phyloP scores from a whole-genome alignment of 768 basidiomycete species.

The Hydnomerulius pinastri region DNA sequence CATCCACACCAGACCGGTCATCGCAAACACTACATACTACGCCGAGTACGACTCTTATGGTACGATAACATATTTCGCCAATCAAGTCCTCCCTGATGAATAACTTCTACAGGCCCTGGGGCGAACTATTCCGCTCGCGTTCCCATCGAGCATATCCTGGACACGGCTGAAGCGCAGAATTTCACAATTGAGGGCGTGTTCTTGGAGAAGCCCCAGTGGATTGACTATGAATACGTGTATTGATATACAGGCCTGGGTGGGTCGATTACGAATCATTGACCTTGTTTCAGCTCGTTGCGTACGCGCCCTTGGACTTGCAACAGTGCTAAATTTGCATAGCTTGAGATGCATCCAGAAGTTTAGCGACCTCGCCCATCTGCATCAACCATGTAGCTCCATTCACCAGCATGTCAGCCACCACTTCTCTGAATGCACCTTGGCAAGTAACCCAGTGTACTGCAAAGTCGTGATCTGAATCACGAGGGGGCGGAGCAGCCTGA shows the following conservation, averaged over 20 bases:
- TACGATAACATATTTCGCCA: slow-evolving; percentile 15
- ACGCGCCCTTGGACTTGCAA: no score
- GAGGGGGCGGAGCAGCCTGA: no score
- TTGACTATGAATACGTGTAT: slow-evolving; percentile 49
- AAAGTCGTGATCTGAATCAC: no score
- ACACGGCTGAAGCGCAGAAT: slow-evolving; percentile 36
- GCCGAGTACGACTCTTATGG: slow-evolving; percentile 58
- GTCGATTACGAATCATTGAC: no score
- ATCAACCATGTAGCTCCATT: no score
- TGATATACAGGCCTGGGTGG: slow-evolving; percentile 18
- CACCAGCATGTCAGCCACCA: no score
- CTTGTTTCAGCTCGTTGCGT: no score
- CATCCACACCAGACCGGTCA: slow-evolving; percentile 39
- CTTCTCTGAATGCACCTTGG: no score
- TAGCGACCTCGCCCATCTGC: no score
- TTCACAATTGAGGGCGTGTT: slow-evolving; percentile 56
- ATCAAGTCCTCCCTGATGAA: not conserved
- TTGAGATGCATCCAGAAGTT: no score
- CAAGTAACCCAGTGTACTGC: no score
- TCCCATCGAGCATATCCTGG: slow-evolving; percentile 49
- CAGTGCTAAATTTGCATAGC: no score
- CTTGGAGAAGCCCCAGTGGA: slow-evolving; percentile 51
- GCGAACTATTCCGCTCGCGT: slow-evolving; percentile 47
- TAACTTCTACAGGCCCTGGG: slow-evolving; percentile 43
- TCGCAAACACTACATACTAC: slow-evolving; percentile 57